Base-by-base conservation (phyloP, 2,329 filamentous ascomycete species). In the Nemania diffusa region DNA sequence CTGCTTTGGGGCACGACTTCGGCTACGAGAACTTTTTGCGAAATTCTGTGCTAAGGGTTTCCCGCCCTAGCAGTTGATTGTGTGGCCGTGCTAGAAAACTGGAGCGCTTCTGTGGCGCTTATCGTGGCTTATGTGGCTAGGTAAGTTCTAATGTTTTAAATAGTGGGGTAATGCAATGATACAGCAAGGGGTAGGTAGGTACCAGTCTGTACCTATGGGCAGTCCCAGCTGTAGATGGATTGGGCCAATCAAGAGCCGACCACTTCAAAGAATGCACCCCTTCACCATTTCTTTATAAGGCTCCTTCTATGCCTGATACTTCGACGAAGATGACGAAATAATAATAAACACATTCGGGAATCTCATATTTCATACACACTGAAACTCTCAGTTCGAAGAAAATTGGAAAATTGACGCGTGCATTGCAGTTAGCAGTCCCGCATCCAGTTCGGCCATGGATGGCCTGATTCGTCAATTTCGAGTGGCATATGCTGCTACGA, bases 391-490 rank as follows among this genome's bases (percentile, higher is more conserved):
- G 32, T 27, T 29, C 17, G 7, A 37, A 58, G 40, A 22, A 26
- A 61, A 24, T 11, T 11, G 13, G 40, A 22, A 26, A 61, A 24
- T 11, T 11, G 13, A 42, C 34, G 6, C 42, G 6, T 15, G 9
- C 27, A 20, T n/a, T 48, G 7, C 48, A 20, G 42, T 48, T 55
- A 7, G 8, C 17, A 52, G 50, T 40, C 27, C 24, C 26, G 56
- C 48, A 50, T 58, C 37, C 24, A 3, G 40, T 57, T 17, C 48
- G 57, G 56, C 65, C 65, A 76, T 97, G 93, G 89, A 94, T 76
- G 81, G 84, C 59, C 82, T 96, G 58, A 91, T 97, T 74, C 82
- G 84, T 48, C 88, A 92, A 67, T 97, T 97, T 78, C 88, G 87
- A 62, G 81, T 87, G 64, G 92, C 92, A 44, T 87, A 94, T 75